Evolutionary conservation across 2,329 filamentous ascomycete species (phyloP).

Genomic region (Cryoendolithus antarcticus): DNA sequence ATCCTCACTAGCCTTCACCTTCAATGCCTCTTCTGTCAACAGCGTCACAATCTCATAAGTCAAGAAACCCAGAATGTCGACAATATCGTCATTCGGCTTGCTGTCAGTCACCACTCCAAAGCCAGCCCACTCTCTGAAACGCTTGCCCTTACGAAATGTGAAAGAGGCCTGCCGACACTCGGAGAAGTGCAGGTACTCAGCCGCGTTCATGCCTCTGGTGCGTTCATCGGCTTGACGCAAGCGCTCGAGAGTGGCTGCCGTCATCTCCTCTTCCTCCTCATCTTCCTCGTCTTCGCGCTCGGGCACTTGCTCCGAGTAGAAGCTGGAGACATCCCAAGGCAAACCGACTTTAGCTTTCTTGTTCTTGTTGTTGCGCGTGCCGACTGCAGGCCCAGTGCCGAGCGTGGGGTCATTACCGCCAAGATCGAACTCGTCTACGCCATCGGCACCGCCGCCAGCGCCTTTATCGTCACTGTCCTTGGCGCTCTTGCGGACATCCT

Average conservation of each 20-base stretch:
- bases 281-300: conserved; percentile 94
- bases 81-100: conserved; percentile 95
- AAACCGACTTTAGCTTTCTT: conserved; percentile 92
- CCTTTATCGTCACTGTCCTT: conserved; percentile 96
- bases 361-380: conserved; percentile 52
- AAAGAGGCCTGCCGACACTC: conserved; percentile 97
- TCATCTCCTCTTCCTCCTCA: conserved; percentile 96
- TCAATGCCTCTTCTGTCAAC: conserved; percentile 86
- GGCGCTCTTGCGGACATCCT: conserved; percentile 95
- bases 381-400: conserved; percentile 46
- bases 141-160: conserved; percentile 95
- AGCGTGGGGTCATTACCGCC: conserved; percentile 54
- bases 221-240: conserved; percentile 94
- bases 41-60: conserved; percentile 99
- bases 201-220: conserved; percentile 91
- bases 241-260: conserved; percentile 84
- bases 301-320: conserved; percentile 82
- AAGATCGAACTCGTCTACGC: conserved; percentile 54
- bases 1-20: conserved; percentile 93
- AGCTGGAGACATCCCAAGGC: conserved; percentile 88
- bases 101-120: conserved; percentile 92
- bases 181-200: conserved; percentile 98
- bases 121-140: conserved; percentile 95
- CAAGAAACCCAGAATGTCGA: conserved; percentile 92
- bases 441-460: conserved; percentile 43